Evolutionary conservation across 1,284 basidiomycete species (phyloP).

Genomic region (Trametes polyzona): DNA sequence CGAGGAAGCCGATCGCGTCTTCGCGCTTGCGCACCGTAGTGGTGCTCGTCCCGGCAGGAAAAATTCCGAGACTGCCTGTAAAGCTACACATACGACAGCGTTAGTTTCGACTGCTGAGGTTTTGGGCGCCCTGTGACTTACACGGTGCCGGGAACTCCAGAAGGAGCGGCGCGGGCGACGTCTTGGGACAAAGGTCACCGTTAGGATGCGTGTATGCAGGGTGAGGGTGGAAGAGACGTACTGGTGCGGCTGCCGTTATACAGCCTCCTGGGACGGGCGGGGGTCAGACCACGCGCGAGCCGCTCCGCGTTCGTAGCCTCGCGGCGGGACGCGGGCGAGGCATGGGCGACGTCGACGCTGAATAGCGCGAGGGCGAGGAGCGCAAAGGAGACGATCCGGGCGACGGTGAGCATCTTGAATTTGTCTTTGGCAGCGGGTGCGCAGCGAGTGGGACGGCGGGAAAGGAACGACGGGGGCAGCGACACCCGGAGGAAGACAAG

Average conservation of each 20-base stretch:
- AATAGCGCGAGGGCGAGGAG: conserved; percentile 24
- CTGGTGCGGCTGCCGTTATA: conserved; percentile 11
- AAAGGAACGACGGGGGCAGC: neutral
- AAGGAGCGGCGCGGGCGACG: conserved; percentile 13
- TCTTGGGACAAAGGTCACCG: neutral
- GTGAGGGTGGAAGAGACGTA: neutral
- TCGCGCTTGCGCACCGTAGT: neutral
- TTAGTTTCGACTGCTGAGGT: neutral
- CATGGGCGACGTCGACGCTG: conserved; percentile 16
- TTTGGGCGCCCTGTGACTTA: neutral
- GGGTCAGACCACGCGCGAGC: conserved; percentile 11
- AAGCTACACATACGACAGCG: neutral
- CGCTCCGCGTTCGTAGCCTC: conserved; percentile 17
- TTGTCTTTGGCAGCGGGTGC: neutral
- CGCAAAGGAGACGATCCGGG: conserved; percentile 17
- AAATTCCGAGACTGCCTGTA: neutral
- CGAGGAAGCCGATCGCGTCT: conserved; percentile 2
- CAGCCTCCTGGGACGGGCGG: conserved; percentile 11
- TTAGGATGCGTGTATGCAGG: neutral
- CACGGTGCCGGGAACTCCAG: neutral
- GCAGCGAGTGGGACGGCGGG: neutral
- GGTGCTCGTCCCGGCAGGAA: neutral
- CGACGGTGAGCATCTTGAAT: conserved; percentile 18
- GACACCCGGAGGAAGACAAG: neutral
- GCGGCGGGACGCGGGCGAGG: conserved; percentile 2